Evolutionary conservation across 371 early-diverging fungal genomes (phyloP).

Genomic region (Quaeritorhiza haematococci): DNA sequence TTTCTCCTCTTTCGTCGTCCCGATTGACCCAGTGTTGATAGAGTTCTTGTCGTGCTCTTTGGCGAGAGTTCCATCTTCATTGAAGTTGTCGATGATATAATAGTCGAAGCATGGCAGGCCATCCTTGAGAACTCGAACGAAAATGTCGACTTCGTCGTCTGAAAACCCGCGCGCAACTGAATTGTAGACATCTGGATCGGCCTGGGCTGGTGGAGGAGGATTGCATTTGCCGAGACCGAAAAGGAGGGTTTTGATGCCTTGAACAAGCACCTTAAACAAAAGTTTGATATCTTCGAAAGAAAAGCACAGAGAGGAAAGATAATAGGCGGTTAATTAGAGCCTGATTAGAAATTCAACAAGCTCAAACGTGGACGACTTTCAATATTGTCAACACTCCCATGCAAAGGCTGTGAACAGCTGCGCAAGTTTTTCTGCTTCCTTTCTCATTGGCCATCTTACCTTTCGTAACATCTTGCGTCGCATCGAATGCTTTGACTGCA

Average conservation of each 20-base stretch:
- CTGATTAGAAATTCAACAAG: slow-evolving; percentile 7
- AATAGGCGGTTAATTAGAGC: too few species aligned
- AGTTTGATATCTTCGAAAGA: slow-evolving; percentile 54
- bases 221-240: slow-evolving; percentile 61
- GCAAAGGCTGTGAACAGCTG: too few species aligned
- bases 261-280: slow-evolving; percentile 78
- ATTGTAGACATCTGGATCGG: slow-evolving; percentile 24
- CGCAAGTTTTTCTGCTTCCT: background rate
- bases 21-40: slow-evolving; percentile 6
- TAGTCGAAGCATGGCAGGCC: slow-evolving; percentile 86
- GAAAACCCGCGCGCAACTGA: slow-evolving; percentile 57
- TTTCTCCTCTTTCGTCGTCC: slow-evolving; percentile 66
- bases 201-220: slow-evolving; percentile 46
- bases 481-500: slow-evolving; percentile 54
- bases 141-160: slow-evolving; percentile 57
- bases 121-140: slow-evolving; percentile 67
- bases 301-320: too few species aligned
- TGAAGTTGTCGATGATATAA: slow-evolving; percentile 64
- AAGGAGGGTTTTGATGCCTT: slow-evolving; percentile 79
- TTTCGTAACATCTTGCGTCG: slow-evolving; percentile 67
- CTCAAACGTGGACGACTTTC: background rate
- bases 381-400: background rate
- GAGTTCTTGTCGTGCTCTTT: slow-evolving; percentile 21
- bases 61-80: slow-evolving; percentile 41
- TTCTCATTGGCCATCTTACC: slow-evolving; percentile 33